Evolutionary conservation across 306 rosid species (phyloP), one percentile per base, ranked within the genome.

Genomic region (Lagenaria siceraria): DNA sequence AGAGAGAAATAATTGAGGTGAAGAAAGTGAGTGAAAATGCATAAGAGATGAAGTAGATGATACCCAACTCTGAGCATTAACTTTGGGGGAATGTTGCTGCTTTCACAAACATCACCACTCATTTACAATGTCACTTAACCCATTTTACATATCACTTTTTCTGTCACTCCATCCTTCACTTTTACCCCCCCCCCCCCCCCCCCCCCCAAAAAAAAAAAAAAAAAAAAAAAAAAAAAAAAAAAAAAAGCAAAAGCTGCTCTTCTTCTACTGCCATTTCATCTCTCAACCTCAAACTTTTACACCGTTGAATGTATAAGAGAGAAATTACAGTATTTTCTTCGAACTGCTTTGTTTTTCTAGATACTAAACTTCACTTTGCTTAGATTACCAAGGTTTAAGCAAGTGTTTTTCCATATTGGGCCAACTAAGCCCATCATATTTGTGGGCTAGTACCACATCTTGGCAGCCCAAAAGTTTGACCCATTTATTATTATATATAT

Each of bases 91-190:
- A 69, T 43, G 75, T 69, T 69, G 55, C 35, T 21, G n/a, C 75
- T 69, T 69, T 69, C 36, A 42, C 55, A 42, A 43, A 69, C 75
- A 69, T 35, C 73, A 65, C 49, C 49, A 68, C 74, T 68, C 74
- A 68, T 68, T 68, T 40, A 38, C 51, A 38, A 35, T 19, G 51
- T 15, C 73, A 66, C 73, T 66, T 52, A 19, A 46, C 74, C 31
- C 18, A 40, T 66, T 66, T 38, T 66, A n/a, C 55, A 22, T 13
- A n/a, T 18, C 54, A n/a, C 55, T 42, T 15, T 42, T 69, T 63
- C 70, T 61, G 68, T 31, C 40, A 61, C 38, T 33, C 43, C 12
- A n/a, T 31, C 43, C 69, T 31, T 63, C 33, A 33, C 70, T 69
- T 64, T 42, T 13, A 42, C 36, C 54, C n/a, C n/a, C n/a, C n/a